Percentiles rank a stretch among this genome's conserved stretches.
Evolutionary conservation across 441 rosid genomes (phyloP).

Genomic region (Populus hybrid): DNA sequence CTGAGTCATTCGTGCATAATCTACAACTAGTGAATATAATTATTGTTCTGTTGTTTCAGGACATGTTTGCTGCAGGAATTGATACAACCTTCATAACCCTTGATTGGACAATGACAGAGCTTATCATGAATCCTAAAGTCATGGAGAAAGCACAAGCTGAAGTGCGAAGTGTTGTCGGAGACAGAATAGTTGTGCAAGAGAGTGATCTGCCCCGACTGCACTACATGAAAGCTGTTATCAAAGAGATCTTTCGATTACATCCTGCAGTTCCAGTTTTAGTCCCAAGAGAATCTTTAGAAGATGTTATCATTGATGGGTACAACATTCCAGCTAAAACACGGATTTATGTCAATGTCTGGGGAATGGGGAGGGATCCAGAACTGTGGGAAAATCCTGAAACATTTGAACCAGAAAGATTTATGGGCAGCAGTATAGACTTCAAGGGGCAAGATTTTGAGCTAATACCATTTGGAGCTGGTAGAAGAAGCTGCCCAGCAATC

Average conservation of each 20-base stretch:
- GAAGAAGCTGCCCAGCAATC: conserved; percentile 49
- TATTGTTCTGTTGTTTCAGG: conserved; percentile 33
- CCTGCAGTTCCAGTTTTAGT: conserved; percentile 47
- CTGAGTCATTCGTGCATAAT: neutral
- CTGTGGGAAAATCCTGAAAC: conserved; percentile 41
- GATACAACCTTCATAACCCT: conserved; percentile 57
- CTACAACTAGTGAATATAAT: neutral
- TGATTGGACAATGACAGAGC: conserved; percentile 73
- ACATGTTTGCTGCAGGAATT: conserved; percentile 71
- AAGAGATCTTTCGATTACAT: conserved; percentile 44
- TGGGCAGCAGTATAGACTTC: conserved; percentile 36
- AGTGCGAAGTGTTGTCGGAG: conserved; percentile 34
- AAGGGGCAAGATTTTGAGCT: conserved; percentile 51
- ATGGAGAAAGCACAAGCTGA: conserved; percentile 55
- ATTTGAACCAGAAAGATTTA: conserved; percentile 49
- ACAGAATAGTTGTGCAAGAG: conserved; percentile 38
- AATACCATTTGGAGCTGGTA: conserved; percentile 53
- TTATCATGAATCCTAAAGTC: conserved; percentile 38
- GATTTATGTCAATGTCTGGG: conserved; percentile 43
- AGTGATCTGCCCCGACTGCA: conserved; percentile 36
- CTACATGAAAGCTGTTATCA: conserved; percentile 44
- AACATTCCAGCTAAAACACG: conserved; percentile 42
- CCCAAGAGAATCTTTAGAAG: conserved; percentile 53
- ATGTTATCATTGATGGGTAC: conserved; percentile 36
- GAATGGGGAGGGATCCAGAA: conserved; percentile 45